Percentiles rank a stretch among this genome's conserved stretches.
phyloP scores from a whole-genome alignment of 106 monocot species.

The Triglochin maritima region DNA sequence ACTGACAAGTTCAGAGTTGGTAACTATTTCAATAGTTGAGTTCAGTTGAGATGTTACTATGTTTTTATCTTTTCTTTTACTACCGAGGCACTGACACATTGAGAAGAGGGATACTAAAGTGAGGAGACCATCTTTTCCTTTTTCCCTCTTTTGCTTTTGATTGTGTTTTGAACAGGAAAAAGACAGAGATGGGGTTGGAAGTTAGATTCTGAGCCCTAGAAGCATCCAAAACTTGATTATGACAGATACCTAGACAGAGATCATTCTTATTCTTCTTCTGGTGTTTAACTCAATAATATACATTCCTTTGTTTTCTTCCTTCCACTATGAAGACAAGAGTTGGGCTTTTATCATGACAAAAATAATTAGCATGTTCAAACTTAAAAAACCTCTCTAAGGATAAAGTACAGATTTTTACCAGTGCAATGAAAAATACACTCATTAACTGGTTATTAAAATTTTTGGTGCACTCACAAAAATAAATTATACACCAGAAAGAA shows the following conservation, averaged over 20 bases:
- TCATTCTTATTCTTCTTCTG: neutral
- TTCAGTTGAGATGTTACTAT: neutral
- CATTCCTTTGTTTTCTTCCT: neutral
- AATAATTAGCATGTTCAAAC: too few species aligned
- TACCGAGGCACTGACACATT: neutral
- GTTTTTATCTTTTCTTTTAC: neutral
- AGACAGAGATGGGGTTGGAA: neutral
- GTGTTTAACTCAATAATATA: neutral
- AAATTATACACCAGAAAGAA: too few species aligned
- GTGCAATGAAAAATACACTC: too few species aligned
- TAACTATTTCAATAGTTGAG: too few species aligned
- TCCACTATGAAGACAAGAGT: neutral
- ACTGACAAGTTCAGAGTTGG: too few species aligned
- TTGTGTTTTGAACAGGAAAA: slow-evolving; percentile 3
- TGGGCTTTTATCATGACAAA: neutral
- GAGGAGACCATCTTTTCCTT: slow-evolving; percentile 3
- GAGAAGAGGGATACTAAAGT: slow-evolving; percentile 1
- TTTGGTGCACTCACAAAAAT: too few species aligned
- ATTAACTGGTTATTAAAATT: too few species aligned
- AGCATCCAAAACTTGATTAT: neutral
- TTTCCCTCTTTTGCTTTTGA: slow-evolving; percentile 1
- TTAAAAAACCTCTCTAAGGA: too few species aligned
- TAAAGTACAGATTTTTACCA: too few species aligned
- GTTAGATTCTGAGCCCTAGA: neutral
- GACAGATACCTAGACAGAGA: neutral